Percentiles rank a stretch among this genome's conserved stretches.
Evolutionary conservation across 2,329 filamentous ascomycete genomes (phyloP).

Genomic region (Verticillium albo-atrum): DNA sequence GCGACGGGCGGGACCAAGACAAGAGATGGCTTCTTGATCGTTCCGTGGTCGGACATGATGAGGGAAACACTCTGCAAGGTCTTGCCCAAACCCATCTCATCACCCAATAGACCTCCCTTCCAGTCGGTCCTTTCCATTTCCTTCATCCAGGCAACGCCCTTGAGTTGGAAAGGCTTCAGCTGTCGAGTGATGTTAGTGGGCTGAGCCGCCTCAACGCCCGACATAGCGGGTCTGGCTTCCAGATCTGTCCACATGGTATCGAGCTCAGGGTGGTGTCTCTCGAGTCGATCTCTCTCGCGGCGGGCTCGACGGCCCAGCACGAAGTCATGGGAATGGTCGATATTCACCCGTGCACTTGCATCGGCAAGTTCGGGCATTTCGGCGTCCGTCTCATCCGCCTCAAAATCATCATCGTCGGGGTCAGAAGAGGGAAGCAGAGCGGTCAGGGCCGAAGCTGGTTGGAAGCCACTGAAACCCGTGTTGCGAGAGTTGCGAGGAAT

Average conservation of each 20-base stretch:
- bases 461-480: neutral
- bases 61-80: slow-evolving; percentile 97
- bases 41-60: slow-evolving; percentile 96
- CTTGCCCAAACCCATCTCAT: slow-evolving; percentile 99
- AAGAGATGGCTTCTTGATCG: slow-evolving; percentile 67
- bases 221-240: slow-evolving; percentile 62
- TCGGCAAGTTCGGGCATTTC: neutral
- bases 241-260: slow-evolving; percentile 81
- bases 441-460: neutral
- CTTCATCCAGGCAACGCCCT: slow-evolving; percentile 92
- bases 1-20: slow-evolving; percentile 91
- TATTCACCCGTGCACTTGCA: slow-evolving; percentile 12
- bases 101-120: slow-evolving; percentile 85
- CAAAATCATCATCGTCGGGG: neutral
- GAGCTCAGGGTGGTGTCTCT: slow-evolving; percentile 72
- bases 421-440: neutral
- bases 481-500: neutral
- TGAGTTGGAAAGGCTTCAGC: slow-evolving; percentile 89
- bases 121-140: slow-evolving; percentile 82
- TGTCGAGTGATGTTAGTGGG: slow-evolving; percentile 74
- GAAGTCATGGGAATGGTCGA: neutral
- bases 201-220: slow-evolving; percentile 59
- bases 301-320: slow-evolving; percentile 10
- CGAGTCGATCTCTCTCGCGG: slow-evolving; percentile 62
- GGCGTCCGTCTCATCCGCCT: slow-evolving; percentile 1